Percentiles rank a stretch among this genome's conserved stretches.
These are phyloP conservation scores for Leptosphaerulina australis DNA, from an alignment of 2,329 filamentous ascomycete genomes.

Conservation along the genomic window DNA sequence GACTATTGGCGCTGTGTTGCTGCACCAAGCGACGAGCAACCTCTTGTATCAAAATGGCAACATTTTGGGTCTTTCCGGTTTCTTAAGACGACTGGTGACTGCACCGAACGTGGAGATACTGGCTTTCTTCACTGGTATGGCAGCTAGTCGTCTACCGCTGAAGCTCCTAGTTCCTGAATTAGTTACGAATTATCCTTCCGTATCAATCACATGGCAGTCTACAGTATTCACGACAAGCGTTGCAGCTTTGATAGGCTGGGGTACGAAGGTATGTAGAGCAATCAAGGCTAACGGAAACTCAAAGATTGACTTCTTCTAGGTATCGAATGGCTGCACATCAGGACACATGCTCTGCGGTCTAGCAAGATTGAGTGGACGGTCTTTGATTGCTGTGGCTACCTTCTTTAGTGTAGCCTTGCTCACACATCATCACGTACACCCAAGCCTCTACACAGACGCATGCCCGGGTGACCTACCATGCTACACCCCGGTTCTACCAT, in stretches of 20 bases:
- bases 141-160: slow-evolving; percentile 52
- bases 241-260: slow-evolving; percentile 57
- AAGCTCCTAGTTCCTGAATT: slow-evolving; percentile 53
- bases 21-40: slow-evolving; percentile 58
- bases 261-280: slow-evolving; percentile 54
- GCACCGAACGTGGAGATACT: slow-evolving; percentile 51
- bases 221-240: slow-evolving; percentile 50
- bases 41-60: slow-evolving; percentile 59
- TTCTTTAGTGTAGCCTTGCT: slow-evolving; percentile 44
- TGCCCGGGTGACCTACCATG: slow-evolving; percentile 52
- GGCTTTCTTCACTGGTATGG: slow-evolving; percentile 55
- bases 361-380: slow-evolving; percentile 57
- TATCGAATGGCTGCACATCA: slow-evolving; percentile 58
- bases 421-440: slow-evolving; percentile 49
- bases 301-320: slow-evolving; percentile 25
- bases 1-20: slow-evolving; percentile 56
- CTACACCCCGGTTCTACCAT: slow-evolving; percentile 55
- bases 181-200: slow-evolving; percentile 51
- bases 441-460: slow-evolving; percentile 48
- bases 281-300: background rate
- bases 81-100: slow-evolving; percentile 52
- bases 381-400: slow-evolving; percentile 52
- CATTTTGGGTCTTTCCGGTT: slow-evolving; percentile 58
- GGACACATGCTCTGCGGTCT: slow-evolving; percentile 63
- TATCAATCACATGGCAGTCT: slow-evolving; percentile 43